These are phyloP conservation scores for Eucalyptus erythrocorys DNA, from an alignment of 345 rosid species.

Conservation along the genomic window DNA sequence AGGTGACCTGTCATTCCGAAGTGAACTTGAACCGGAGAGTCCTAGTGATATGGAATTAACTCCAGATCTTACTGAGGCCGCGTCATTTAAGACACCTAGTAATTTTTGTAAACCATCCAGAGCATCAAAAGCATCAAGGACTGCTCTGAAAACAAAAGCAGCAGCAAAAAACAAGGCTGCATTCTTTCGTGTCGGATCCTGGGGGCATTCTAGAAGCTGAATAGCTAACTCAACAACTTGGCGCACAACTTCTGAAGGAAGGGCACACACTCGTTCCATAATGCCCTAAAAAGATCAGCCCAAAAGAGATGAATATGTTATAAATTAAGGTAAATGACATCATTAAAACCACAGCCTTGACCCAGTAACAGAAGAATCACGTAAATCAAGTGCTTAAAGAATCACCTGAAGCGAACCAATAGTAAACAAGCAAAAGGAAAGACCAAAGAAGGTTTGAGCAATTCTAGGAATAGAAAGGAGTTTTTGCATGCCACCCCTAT, in stretches of 20 bases:
- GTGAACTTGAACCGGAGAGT: constrained; percentile 28
- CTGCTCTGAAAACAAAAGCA: constrained; percentile 93
- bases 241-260: constrained; percentile 64
- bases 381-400: not conserved
- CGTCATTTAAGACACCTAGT: constrained; percentile 64
- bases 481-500: constrained; percentile 91
- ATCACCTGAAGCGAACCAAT: constrained; percentile 92
- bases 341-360: not conserved
- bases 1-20: constrained; percentile 69
- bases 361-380: not conserved
- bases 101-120: constrained; percentile 82
- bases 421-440: constrained; percentile 88
- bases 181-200: constrained; percentile 91
- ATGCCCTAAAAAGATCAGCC: constrained; percentile 53
- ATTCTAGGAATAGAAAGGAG: constrained; percentile 81
- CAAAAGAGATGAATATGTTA: not conserved
- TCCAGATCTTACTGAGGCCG: constrained; percentile 92
- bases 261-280: constrained; percentile 99
- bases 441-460: constrained; percentile 65
- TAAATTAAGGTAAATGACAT: not conserved
- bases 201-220: constrained; percentile 76
- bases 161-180: constrained; percentile 91
- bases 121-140: constrained; percentile 93
- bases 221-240: constrained; percentile 84
- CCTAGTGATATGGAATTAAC: constrained; percentile 45